Conservation (phyloP, 768 basidiomycete species). For the Lactarius deliciosus region DNA sequence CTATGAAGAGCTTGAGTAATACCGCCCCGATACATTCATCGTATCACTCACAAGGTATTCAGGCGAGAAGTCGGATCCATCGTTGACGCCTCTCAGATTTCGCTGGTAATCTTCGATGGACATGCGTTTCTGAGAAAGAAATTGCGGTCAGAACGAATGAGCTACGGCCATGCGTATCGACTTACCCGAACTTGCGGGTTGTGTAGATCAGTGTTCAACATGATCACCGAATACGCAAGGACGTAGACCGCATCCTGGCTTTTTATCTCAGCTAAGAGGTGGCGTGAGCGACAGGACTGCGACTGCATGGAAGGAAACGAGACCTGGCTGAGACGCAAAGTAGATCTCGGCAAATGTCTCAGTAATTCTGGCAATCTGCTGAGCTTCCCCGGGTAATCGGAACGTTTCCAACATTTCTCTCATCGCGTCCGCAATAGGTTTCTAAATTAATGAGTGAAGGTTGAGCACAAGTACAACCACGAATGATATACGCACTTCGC, state of each 20-base stretch:
- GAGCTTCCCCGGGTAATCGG: slow-evolving; percentile 91
- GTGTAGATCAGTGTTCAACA: slow-evolving; percentile 97
- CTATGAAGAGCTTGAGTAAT: slow-evolving; percentile 41
- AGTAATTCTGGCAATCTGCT: slow-evolving; percentile 91
- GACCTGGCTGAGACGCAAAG: slow-evolving; percentile 82
- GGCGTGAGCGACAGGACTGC: neutral
- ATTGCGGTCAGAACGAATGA: slow-evolving; percentile 12
- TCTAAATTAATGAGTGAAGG: slow-evolving; percentile 46
- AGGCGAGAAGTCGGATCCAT: slow-evolving; percentile 73
- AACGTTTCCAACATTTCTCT: slow-evolving; percentile 92
- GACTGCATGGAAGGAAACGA: neutral
- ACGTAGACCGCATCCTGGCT: slow-evolving; percentile 93
- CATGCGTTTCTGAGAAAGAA: slow-evolving; percentile 82
- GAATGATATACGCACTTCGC: slow-evolving; percentile 55
- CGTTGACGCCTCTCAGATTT: slow-evolving; percentile 93
- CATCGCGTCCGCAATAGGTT: slow-evolving; percentile 94
- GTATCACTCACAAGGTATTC: slow-evolving; percentile 73
- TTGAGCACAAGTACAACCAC: neutral
- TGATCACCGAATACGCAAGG: slow-evolving; percentile 90
- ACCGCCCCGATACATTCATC: neutral
- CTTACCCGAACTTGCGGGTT: slow-evolving; percentile 89
- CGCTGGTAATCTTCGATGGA: slow-evolving; percentile 89
- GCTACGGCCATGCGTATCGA: slow-evolving; percentile 5
- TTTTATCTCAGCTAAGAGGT: slow-evolving; percentile 73
- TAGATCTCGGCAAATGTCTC: slow-evolving; percentile 93